Base-by-base conservation (phyloP, 257 asterid genomes). In the Hygrophila difformis region DNA sequence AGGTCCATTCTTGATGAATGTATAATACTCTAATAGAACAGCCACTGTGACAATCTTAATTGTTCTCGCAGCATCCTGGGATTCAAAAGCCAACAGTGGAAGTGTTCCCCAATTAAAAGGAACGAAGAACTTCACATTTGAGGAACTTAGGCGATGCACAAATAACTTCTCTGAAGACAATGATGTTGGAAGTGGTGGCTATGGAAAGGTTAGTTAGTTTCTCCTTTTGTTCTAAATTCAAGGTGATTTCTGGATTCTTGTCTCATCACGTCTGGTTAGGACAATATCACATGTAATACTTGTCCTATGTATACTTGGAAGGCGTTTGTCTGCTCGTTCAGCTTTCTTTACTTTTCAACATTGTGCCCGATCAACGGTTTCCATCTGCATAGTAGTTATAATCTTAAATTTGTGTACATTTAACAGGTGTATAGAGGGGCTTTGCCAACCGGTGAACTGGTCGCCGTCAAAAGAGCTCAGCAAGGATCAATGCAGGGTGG, bases 401-500 rank as follows among this genome's bases (percentile, higher is more conserved):
- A 33, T 33, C 2, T 33, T 33, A 12, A 40, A 10, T 18, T 19
- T 21, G 14, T 22, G 10, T 36, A 23, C 18, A 17, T 57, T 49
- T 53, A 23, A 18, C 66, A 81, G 95, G 97, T 88, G 11, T 84
- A 84, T 24, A 76, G 73, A 63, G 97, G 89, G 52, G 72, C 53
- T 48, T 84, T 84, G 55, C 55, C 84, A 1, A 56, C 55, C 21
- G 95, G 95, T 1, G 80, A 78, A 49, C 43, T 78, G 35, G 67
- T 78, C 50, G 97, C 95, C 10, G 53, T 84, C 9, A 87, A 87
- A 78, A 65, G 95, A 68, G 91, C 97, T 64, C 77, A 70, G 47
- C 76, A 72, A 35, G 84, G 89, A 63, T 88, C 97, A 0, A 70
- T 54, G 89, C 94, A 88, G 61, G 94, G 95, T 28, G 78, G 74